Base-by-base conservation (phyloP, 495 filamentous ascomycete genomes). In the Apiosordaria backusii region DNA sequence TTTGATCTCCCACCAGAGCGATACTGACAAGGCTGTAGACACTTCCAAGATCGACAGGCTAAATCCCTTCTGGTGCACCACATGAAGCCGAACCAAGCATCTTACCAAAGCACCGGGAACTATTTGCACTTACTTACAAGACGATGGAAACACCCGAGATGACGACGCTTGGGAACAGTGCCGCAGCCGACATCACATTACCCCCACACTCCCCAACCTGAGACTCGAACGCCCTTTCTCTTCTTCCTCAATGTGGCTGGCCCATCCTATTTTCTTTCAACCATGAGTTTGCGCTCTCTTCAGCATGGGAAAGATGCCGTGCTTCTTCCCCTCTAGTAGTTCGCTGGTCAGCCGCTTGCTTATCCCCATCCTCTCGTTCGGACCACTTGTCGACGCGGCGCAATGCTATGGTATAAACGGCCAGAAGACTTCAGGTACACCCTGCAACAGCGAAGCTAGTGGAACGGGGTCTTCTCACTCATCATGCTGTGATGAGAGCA, bases 401-500 rank as follows among this genome's bases (percentile, higher is more conserved):
- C 68, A 71, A 50, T 71, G 68, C 63, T 71, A 62, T 52, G 63
- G 68, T n/a, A 50, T 71, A n/a, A 65, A 61, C 57, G 68, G 68
- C 4, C 68, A 71, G 54, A 71, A 71, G 63, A 67, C 60, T 57
- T 62, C 68, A 1, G 58, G 25, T 10, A 25, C 65, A 29, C 58
- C 62, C 16, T 71, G 68, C 63, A 68, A 54, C 40, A 63, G 53
- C 50, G 19, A 22, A 0, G 71, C 72, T 13, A 76, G 69, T 4
- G 72, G 71, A 3, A 50, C 25, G n/a, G 65, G 52, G 25, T 65
- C 70, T 5, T 75, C 74, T 9, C 74, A 76, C 68, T 71, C 72
- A 24, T 68, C 74, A 19, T 76, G 74, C 57, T 76, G 74, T 53
- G 71, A 73, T 60, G 54, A 61, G 35, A 66, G 65, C 24, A 72